phyloP scores from a whole-genome alignment of 345 rosid genomes.

The Boechera retrofracta region DNA sequence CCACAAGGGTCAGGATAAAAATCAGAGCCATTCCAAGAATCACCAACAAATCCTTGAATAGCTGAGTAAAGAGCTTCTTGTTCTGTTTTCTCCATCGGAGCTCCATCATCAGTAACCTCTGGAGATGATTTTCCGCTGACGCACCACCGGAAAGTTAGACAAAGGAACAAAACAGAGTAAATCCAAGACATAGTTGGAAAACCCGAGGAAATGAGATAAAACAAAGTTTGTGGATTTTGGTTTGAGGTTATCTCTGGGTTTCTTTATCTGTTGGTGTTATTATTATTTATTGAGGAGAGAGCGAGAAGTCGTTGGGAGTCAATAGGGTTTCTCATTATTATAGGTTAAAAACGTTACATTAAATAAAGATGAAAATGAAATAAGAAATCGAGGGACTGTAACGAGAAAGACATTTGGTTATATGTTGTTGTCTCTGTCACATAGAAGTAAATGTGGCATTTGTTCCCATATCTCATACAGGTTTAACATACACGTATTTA shows the following conservation, averaged over 20 bases:
- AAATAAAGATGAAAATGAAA: background rate
- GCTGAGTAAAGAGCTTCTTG: constrained; percentile 68
- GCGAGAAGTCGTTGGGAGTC: constrained; percentile 48
- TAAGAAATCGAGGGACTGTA: constrained; percentile 36
- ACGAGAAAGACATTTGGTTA: constrained; percentile 47
- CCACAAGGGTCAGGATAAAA: constrained; percentile 99
- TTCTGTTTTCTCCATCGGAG: constrained; percentile 81
- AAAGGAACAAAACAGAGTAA: constrained; percentile 21
- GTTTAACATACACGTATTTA: constrained; percentile 35
- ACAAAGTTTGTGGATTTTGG: constrained; percentile 23
- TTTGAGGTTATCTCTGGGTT: constrained; percentile 25
- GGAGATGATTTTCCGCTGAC: constrained; percentile 41
- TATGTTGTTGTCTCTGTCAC: constrained; percentile 47
- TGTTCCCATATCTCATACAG: constrained; percentile 38
- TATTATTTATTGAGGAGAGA: constrained; percentile 44
- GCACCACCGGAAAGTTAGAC: constrained; percentile 22
- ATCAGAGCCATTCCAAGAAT: constrained; percentile 94
- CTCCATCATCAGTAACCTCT: constrained; percentile 41
- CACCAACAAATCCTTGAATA: constrained; percentile 85
- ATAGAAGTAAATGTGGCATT: constrained; percentile 41
- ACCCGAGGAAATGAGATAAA: constrained; percentile 1
- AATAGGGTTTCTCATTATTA: constrained; percentile 32
- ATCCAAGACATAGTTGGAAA: constrained; percentile 36
- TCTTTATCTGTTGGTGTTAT: constrained; percentile 25
- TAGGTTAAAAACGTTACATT: constrained; percentile 28